Conservation (phyloP, 352 stramenopile species). For the Phytophthora multivora region DNA sequence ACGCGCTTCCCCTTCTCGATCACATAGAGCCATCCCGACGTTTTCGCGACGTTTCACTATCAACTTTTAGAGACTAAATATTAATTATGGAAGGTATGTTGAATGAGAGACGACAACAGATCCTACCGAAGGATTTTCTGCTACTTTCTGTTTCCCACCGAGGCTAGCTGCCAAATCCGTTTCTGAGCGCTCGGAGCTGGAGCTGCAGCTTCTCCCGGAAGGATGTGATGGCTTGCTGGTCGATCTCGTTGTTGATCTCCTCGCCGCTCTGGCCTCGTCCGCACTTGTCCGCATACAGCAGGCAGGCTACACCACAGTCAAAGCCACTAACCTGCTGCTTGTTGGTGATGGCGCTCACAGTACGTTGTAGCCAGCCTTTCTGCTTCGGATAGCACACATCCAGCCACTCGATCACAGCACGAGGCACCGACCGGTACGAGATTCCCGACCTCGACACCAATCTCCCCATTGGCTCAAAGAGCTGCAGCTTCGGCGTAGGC, state of each 20-base stretch:
- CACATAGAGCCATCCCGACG: neutral
- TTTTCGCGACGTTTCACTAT: conserved; percentile 30
- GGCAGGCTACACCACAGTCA: conserved; percentile 87
- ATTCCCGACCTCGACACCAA: conserved; percentile 62
- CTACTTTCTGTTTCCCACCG: no score
- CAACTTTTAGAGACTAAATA: conserved; percentile 16
- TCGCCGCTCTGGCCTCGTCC: conserved; percentile 59
- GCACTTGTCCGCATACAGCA: conserved; percentile 90
- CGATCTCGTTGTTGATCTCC: conserved; percentile 64
- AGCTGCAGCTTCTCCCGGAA: conserved; percentile 63
- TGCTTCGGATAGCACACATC: conserved; percentile 75
- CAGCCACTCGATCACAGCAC: conserved; percentile 84
- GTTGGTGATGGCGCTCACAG: conserved; percentile 79
- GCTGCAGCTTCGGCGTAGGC: conserved; percentile 70
- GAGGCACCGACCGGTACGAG: conserved; percentile 78
- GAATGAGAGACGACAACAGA: conserved; percentile 6
- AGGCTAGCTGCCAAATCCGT: neutral
- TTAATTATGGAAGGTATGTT: conserved; percentile 16
- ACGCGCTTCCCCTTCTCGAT: no score
- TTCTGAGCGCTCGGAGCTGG: conserved; percentile 23
- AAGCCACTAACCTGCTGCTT: conserved; percentile 90
- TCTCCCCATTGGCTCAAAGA: conserved; percentile 90
- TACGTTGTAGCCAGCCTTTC: conserved; percentile 55
- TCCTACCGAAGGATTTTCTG: no score
- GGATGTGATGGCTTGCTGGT: conserved; percentile 75